Conservation (phyloP, 1,284 basidiomycete species). For the Austropuccinia psidii region DNA sequence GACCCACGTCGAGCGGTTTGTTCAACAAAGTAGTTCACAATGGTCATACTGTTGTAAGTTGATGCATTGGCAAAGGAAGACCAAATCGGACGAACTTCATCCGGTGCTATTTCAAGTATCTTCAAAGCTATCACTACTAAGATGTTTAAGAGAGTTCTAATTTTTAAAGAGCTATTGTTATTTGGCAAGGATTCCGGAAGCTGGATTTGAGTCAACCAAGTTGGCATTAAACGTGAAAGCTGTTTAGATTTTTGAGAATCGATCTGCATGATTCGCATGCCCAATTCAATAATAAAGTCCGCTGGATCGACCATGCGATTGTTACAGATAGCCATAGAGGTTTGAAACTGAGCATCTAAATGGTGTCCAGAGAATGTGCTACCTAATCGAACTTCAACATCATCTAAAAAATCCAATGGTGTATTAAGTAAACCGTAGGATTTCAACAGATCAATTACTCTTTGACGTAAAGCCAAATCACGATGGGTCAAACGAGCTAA, state of each 20-base stretch:
- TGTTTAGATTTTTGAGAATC: conserved; percentile 20
- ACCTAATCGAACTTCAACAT: conserved; percentile 17
- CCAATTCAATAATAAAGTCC: conserved; percentile 22
- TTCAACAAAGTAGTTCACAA: conserved; percentile 24
- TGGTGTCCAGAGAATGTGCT: conserved; percentile 35
- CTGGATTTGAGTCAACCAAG: conserved; percentile 30
- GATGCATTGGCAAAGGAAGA: conserved; percentile 20
- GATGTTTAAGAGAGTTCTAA: conserved; percentile 27
- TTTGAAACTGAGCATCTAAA: conserved; percentile 14
- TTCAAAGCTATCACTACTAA: conserved; percentile 24
- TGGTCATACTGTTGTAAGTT: conserved; percentile 11
- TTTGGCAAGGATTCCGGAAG: conserved; percentile 12
- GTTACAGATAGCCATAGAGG: conserved; percentile 14
- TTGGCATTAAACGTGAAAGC: conserved; percentile 25
- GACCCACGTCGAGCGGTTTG: conserved; percentile 18
- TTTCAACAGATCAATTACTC: conserved; percentile 29
- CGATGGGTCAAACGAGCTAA: conserved; percentile 29
- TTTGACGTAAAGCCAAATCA: conserved; percentile 18
- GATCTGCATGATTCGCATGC: conserved; percentile 24
- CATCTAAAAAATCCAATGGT: conserved; percentile 4
- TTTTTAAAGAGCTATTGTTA: conserved; percentile 14
- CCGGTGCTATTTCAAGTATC: conserved; percentile 15
- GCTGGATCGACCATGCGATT: not conserved
- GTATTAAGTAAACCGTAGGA: not conserved
- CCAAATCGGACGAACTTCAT: conserved; percentile 29